Evolutionary conservation across 208 protist species (phyloP), one percentile per base, ranked within the genome.

Genomic region (Acanthamoeba pearcei): DNA sequence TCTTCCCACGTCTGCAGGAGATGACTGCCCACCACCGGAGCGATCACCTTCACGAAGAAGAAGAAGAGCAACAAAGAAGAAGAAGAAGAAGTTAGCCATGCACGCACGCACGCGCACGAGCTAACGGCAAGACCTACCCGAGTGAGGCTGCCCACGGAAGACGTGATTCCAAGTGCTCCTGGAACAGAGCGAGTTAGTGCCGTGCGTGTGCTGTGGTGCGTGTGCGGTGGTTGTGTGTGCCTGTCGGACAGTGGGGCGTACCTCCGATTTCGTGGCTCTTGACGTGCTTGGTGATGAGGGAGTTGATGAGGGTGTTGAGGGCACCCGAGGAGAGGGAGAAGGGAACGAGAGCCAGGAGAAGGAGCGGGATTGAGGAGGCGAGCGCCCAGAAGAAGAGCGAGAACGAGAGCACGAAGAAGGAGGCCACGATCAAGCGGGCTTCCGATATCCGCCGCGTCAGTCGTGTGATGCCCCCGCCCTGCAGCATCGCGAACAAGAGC

Each of bases 271-370:
- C 74, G 19, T 83, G 74, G 46, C 74, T 83, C 15, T 66, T 35
- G 27, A 90, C 82, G 29, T 38, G 49, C 10, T 68, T 60, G 49
- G 82, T 90, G 82, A 90, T 90, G 55, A 60, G 57, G 10, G 82
- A 90, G 55, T 90, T 90, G 53, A 90, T 90, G 55, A 90, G 82
- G 27, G 82, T 90, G 29, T 90, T 60, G 55, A 90, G 57, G n/a
- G 32, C 29, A 32, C 55, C 82, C 32, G 82, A 42, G n/a, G 82
- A 27, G 29, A 90, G 82, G 32, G 82, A 24, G n/a, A 90, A 90
- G 6, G 82, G 82, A 32, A 32, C 51, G 6, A 90, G 57, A 12
- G 57, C 22, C n/a, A 90, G 42, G 82, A 90, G 82, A 17, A 90
- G 42, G 10, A 90, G 22, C 6, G 82, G 57, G 24, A 90, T 27